Percentiles rank a stretch among this genome's conserved stretches.
Conservation (phyloP, 202 grass and related monocot genomes). For the Setaria italica region DNA sequence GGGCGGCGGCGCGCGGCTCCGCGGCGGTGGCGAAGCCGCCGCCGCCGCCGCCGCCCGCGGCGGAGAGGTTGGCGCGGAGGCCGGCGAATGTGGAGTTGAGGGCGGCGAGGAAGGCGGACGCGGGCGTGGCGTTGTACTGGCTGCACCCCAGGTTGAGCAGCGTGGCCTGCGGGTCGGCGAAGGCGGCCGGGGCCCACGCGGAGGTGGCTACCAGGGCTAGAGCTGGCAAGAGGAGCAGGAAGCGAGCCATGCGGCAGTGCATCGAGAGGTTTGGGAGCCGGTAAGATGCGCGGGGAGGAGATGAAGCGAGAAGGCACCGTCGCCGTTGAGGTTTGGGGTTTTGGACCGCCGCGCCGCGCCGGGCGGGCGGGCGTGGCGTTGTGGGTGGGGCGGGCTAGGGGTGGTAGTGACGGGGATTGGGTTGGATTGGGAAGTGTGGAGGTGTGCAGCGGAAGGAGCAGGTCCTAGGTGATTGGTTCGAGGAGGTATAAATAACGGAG, state of each 20-base stretch:
- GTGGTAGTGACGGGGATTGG: background rate
- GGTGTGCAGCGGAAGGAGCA: background rate
- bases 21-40: slow-evolving; percentile 67
- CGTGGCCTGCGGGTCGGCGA: slow-evolving; percentile 59
- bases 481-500: slow-evolving; percentile 44
- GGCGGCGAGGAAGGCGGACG: slow-evolving; percentile 54
- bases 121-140: slow-evolving; percentile 67
- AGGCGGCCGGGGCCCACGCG: slow-evolving; percentile 31
- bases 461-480: slow-evolving; percentile 4
- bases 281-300: background rate
- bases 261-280: slow-evolving; percentile 5
- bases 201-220: slow-evolving; percentile 20
- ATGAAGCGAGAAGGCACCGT: background rate
- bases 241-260: slow-evolving; percentile 14
- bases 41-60: background rate
- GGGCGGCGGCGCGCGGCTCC: slow-evolving; percentile 49
- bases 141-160: slow-evolving; percentile 70
- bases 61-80: slow-evolving; percentile 67
- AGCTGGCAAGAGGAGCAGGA: slow-evolving; percentile 24
- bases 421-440: background rate
- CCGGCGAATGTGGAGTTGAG: slow-evolving; percentile 56
- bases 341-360: background rate
- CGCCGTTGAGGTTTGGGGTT: background rate
- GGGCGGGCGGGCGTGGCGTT: no score
- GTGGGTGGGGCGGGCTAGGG: no score